Evolutionary conservation across 768 basidiomycete species (phyloP), one percentile per base, ranked within the genome.

Genomic region (Scleroderma citrinum): DNA sequence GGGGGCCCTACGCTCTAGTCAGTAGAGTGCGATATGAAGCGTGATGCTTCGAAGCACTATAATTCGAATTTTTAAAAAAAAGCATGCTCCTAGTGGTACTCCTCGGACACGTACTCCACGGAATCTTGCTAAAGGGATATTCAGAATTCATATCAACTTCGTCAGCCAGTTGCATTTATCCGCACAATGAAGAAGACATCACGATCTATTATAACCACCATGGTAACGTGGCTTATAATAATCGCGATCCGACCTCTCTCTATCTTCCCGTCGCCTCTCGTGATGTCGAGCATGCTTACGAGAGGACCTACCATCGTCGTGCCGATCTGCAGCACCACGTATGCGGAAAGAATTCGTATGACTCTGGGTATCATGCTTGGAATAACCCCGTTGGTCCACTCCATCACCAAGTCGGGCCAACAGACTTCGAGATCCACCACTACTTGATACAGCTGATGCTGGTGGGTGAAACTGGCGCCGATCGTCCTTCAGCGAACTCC

Each of bases 191-290:
- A 40, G 20, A 44, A 45, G 32, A 76, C 54, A 87, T 88, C 1
- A 81, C 95, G 54, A 70, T 57, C 64, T 66, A 57, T 55, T 50
- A 41, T 71, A 72, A 44, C 67, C 70, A 42, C 80, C 80, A 56
- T 50, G 74, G 58, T 80, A 82, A 36, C 77, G 72, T 48, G 80
- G 78, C 14, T 74, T 55, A 10, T 57, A 56, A 7, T 57, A 56
- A 3, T 49, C 52, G 41, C 50, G 57, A 32, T 49, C 60, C 5
- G 65, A 44, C 24, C 55, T 59, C 26, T 60, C 63, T 55, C 60
- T 55, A 46, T 61, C 53, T 44, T 59, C 29, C 43, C 53, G 50
- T 34, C 56, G 53, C 47, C 49, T 50, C 50, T 61, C 58, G 37
- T 47, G 49, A 7, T 50, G 54, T 36, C 48, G 42, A 11, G 56